Base-by-base conservation (phyloP, 1,284 basidiomycete genomes). In the Chalciporus sp. region DNA sequence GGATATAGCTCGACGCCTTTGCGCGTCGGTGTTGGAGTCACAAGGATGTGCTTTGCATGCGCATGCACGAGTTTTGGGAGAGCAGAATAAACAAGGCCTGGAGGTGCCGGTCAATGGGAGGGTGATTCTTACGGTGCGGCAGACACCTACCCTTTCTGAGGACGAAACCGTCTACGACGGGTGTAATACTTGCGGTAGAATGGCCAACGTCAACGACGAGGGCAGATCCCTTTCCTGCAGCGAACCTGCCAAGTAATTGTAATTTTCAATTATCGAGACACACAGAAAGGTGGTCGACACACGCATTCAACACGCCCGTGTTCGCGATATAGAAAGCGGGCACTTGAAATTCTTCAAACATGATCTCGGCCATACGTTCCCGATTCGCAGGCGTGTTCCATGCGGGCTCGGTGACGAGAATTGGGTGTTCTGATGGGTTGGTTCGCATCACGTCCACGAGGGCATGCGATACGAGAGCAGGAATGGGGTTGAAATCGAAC, bases 291-390 rank as follows among this genome's bases (percentile, higher is more conserved):
- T 42, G 31, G 23, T 39, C 44, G 6, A 79, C 90, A 66, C 73
- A 95, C 89, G 95, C 91, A 71, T 93, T 96, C 49, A 99, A 76
- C 14, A 99, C 96, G n/a, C 92, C 90, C 23, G 92, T 90, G 68
- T 98, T 98, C 31, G 96, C 95, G 49, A 98, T 91, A 71, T 99
- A 99, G 74, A 97, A 95, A 1, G 96, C 97, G 2, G 97, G 97
- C 8, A 90, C 91, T 49, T 92, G 79, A 64, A 98, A 95, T 58
- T 95, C 90, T 73, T 99, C 97, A 68, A 99, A 99, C 76, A 96
- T 94, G 53, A 99, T 88, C 74, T 99, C 94, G 12, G 94, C 91
- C 86, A 98, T 90, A 47, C 87, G 82, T 74, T 98, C 95, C 46
- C 96, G 79, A 65, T 95, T 94, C 19, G 87, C 86, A 28, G 86